Base-by-base conservation (phyloP, 768 basidiomycete genomes). In the Russula sp. region DNA sequence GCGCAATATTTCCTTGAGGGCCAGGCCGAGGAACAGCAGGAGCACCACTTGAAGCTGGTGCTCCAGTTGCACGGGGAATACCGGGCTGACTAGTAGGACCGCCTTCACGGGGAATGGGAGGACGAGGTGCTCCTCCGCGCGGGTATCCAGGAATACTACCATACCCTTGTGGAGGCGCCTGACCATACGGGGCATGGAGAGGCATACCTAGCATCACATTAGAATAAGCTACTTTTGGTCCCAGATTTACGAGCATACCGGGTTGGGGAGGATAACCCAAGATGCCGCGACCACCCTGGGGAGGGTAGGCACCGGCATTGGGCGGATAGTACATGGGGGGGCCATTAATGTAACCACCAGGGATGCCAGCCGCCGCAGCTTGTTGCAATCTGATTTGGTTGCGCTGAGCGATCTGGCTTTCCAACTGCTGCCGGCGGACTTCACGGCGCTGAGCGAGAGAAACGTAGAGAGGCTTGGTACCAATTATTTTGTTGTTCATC, bases 401-500 rank as follows among this genome's bases (percentile, higher is more conserved):
- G 75, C 97, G 94, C 79, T 98, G 94, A 68, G 93, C 93, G 73
- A 98, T 95, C 82, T 98, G 97, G 74, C 91, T 94, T 80, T 98
- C 97, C 71, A 99, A 84, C 76, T 98, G 95, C 77, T 98, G 96
- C 73, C 95, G 86, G 75, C 97, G 92, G 72, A 97, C 92, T 73
- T 99, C 97, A 67, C 94, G 94, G 69, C 96, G 93, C 76, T 99
- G 97, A 70, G 97, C 97, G 69, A 98, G 87, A 48, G 96, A 95
- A 74, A 99, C 97, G 74, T 98, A 99, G 72, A 99, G 86, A 59
- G 97, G 97, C 80, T 99, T 99, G 69, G 89, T 85, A 67, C 96
- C 96, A 72, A 98, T 92, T 89, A 98, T 98, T 81, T 96, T 96
- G 85, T 97, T 98, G 84, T 99, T 99, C 94, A 99, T 97, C 81